Evolutionary conservation across 169 alveolate species (phyloP), one percentile per base, ranked within the genome.

Genomic region (Eimeria falciformis): DNA sequence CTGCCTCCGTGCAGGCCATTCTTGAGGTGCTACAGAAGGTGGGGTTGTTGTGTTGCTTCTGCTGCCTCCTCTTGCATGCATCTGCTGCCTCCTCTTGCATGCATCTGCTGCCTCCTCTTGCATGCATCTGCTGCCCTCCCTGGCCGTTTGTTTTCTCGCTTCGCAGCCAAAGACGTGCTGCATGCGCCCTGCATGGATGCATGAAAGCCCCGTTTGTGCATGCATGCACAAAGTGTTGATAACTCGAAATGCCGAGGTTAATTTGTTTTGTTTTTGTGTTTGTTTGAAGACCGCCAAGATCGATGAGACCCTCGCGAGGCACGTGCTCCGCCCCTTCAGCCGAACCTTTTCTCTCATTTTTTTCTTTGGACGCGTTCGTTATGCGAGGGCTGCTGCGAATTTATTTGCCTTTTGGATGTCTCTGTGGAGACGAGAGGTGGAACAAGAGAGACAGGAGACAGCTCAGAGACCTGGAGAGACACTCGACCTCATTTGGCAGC

Each of bases 111-210:
- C 56, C 45, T 50, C 55, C 40, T 71, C 56, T 43, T 71, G 56
- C 82, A n/a, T 66, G 33, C 77, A 37, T 5, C 77, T 66, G 77
- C 77, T 66, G 77, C 77, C 27, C 46, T 45, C 29, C 46, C 40
- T 66, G 23, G 69, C 23, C 17, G 17, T 11, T 21, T 23, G 5
- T n/a, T 9, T 21, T 37, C 43, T 29, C 43, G 77, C 77, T 66
- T n/a, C n/a, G n/a, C n/a, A n/a, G n/a, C n/a, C n/a, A n/a, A n/a
- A n/a, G n/a, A n/a, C n/a, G n/a, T n/a, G n/a, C n/a, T n/a, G n/a
- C n/a, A n/a, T n/a, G n/a, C n/a, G n/a, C n/a, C n/a, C n/a, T n/a
- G n/a, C n/a, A n/a, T n/a, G n/a, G n/a, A n/a, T n/a, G n/a, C n/a
- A n/a, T n/a, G n/a, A n/a, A n/a, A n/a, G n/a, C n/a, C n/a, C n/a